Evolutionary conservation across 805 yeast genomes (phyloP), one percentile per base, ranked within the genome.

Genomic region (Priceomyces haplophilus): DNA sequence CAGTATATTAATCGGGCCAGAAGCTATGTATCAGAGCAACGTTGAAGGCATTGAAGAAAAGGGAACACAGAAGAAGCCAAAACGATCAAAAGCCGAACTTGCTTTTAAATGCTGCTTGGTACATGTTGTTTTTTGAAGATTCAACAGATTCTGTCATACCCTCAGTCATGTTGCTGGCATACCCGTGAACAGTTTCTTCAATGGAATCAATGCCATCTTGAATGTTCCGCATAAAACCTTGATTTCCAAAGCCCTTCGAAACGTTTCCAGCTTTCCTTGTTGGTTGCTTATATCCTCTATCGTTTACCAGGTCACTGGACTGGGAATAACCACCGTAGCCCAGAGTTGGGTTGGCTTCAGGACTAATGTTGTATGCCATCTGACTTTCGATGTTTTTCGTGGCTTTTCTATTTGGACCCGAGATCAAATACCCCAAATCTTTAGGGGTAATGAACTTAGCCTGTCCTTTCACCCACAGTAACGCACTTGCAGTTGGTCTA

Each of bases 401-500:
- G 16, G 73, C 65, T 35, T 83, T 80, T 48, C 96, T 75, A 41
- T 79, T 78, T 0, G 82, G 83, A 1, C 97, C 97, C 4, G 85
- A 87, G 30, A 91, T 72, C 34, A 88, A 56, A 10, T 55, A 42
- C 45, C 85, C 83, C 40, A 93, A 69, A 47, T 87, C 95, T 1
- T 74, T 71, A 17, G 75, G 60, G 2, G 81, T 67, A n/a, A 83
- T 74, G 47, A 75, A 72, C 15, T 79, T 79, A 0, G 84, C 67
- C 35, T 61, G 67, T 2, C 97, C 97, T 50, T 83, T 79, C 5
- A 93, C 87, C 93, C 97, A 86, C 60, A 84, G 91, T 34, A 86
- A 69, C 0, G 93, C 78, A 29, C 88, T 79, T 5, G 87, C 79
- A 3, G 79, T 73, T 2, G 99, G 99, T 37, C 98, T 73, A 24